A percentile compares a stretch with the other conserved stretches of the same genome.
Evolutionary conservation across 441 rosid genomes (phyloP).

Genomic region (Eruca vesicaria): DNA sequence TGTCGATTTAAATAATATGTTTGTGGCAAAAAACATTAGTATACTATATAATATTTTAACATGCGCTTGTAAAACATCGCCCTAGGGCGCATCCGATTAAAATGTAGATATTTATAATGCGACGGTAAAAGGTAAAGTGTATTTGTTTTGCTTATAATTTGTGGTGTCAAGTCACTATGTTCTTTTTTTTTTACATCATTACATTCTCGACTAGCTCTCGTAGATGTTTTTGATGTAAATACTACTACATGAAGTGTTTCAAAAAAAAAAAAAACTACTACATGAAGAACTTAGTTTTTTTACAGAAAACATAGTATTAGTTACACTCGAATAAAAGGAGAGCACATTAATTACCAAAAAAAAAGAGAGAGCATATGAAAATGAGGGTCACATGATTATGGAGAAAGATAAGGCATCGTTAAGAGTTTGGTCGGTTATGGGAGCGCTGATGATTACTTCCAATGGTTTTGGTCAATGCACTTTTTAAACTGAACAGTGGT

Average conservation of each 20-base stretch:
- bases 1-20: constrained; percentile 6
- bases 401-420: constrained; percentile 23
- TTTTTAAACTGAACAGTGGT: constrained; percentile 3
- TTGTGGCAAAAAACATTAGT: background rate
- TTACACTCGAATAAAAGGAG: background rate
- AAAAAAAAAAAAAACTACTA: no score
- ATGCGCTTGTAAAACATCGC: constrained; percentile 15
- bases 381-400: constrained; percentile 34
- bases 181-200: background rate
- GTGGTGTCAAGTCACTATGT: background rate
- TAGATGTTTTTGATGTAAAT: background rate
- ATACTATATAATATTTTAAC: background rate
- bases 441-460: constrained; percentile 33
- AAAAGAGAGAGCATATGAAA: background rate
- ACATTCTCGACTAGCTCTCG: background rate
- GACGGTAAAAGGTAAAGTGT: background rate
- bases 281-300: no score
- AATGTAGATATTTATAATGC: constrained; percentile 1
- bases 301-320: background rate
- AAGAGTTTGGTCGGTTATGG: constrained; percentile 36
- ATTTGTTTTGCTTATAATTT: background rate
- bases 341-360: background rate
- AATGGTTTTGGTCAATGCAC: constrained; percentile 34
- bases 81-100: background rate
- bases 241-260: no score